Evolutionary conservation across 176 grass and related monocot species (phyloP), one percentile per base, ranked within the genome.

Genomic region (Triticum turgidum): DNA sequence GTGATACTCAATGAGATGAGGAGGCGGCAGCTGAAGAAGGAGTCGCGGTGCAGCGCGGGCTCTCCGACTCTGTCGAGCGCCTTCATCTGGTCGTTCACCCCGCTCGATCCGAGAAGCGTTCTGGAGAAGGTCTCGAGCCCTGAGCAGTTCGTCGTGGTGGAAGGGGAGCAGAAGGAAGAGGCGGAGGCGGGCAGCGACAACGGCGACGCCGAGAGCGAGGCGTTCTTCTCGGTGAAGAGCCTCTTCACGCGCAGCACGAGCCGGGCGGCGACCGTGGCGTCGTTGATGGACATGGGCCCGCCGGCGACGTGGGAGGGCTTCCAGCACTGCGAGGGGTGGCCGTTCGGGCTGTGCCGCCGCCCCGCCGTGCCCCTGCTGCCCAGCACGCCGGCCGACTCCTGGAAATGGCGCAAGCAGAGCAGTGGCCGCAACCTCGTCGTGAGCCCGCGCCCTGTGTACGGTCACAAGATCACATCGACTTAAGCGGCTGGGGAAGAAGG

Each of bases 171-270:
- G 80, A 76, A 63, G 21, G 64, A 84, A 3, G 22, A 83, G 82
- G 42, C 83, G 24, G 82, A 80, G 2, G 65, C 10, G 1, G 85
- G 15, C 11, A 59, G 22, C 18, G 44, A 64, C 83, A 47, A 61
- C 79, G 91, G 78, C 5, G 93, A 91, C 82, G 91, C 88, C 18
- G 84, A 84, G 65, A 98, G 94, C 63, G 97, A 93, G 62, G 97
- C 85, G 12, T 99, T 96, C 87, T 96, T 91, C 79, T 99, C 97
- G 42, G 90, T 94, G 85, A 96, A 90, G 87, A 94, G 94, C 89
- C 91, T 86, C 87, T 93, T 96, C 83, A 91, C 97, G 35, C 87
- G 84, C 80, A 94, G 93, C 83, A 93, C 92, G 39, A 92, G 89
- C 83, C 82, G 90, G 4, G 88, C 65, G 21, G 87, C 92, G 51